Conservation (phyloP, 805 yeast species). For the Myxozyma vanderwaltii region DNA sequence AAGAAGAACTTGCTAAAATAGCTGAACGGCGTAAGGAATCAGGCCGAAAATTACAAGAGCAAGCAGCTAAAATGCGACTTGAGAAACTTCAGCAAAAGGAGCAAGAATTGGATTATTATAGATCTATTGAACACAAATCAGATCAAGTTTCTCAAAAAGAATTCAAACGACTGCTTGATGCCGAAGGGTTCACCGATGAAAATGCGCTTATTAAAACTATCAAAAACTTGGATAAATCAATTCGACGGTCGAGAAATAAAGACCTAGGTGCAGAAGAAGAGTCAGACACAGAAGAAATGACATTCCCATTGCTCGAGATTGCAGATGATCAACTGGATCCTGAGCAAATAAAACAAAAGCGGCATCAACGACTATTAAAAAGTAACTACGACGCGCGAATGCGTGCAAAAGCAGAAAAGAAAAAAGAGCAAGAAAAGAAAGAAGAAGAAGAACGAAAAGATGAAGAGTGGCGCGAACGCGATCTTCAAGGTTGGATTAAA, state of each 20-base stretch:
- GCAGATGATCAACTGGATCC: constrained; percentile 83
- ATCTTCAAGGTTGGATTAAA: constrained; percentile 77
- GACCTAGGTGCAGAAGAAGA: constrained; percentile 62
- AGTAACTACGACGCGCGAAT: constrained; percentile 88
- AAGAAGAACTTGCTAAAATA: constrained; percentile 75
- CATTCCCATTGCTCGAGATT: constrained; percentile 72
- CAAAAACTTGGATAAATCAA: constrained; percentile 62
- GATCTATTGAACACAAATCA: constrained; percentile 49
- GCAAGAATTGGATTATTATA: constrained; percentile 73
- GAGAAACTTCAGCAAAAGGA: constrained; percentile 82
- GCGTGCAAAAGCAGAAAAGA: constrained; percentile 78
- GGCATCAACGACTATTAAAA: constrained; percentile 77
- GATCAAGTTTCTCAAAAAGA: constrained; percentile 53
- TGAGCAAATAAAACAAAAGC: constrained; percentile 81
- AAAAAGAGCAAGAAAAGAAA: constrained; percentile 59
- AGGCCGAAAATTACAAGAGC: constrained; percentile 87
- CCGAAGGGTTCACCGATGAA: constrained; percentile 77
- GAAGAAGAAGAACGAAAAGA: constrained; percentile 68
- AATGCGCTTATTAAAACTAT: constrained; percentile 70
- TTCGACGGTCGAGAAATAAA: constrained; percentile 66
- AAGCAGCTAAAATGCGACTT: constrained; percentile 79
- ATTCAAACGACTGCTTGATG: constrained; percentile 55
- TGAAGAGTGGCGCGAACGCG: constrained; percentile 71
- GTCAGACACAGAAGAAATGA: constrained; percentile 54
- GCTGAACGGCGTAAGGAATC: constrained; percentile 81